Evolutionary conservation across 2,329 filamentous ascomycete genomes (phyloP).

Genomic region (Parasarocladium wereldwijsianum): DNA sequence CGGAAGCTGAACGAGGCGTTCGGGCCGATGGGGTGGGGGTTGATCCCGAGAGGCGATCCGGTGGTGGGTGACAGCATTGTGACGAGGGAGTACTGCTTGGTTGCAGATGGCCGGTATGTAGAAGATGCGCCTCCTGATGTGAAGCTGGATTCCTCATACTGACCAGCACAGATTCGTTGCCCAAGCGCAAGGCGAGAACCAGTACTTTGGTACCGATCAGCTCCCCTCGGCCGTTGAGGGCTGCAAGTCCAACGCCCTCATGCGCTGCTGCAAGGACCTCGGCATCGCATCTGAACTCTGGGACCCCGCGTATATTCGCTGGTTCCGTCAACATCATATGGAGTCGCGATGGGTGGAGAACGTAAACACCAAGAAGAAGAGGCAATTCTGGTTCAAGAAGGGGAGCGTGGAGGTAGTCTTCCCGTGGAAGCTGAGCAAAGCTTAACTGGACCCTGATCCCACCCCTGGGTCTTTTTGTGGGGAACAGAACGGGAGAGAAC

Average conservation of each 20-base stretch:
- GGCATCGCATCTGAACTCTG: conserved; percentile 91
- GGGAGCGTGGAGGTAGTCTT: conserved; percentile 54
- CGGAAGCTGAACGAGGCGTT: conserved; percentile 82
- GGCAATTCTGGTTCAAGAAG: conserved; percentile 76
- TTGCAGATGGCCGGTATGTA: conserved; percentile 70
- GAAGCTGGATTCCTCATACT: not conserved
- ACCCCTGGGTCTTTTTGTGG: too few species aligned
- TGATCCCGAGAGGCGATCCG: conserved; percentile 76
- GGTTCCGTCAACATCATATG: conserved; percentile 60
- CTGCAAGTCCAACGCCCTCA: conserved; percentile 92
- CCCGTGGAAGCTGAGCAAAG: conserved; percentile 33
- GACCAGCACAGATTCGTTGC: conserved; percentile 56
- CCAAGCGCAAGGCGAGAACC: conserved; percentile 85
- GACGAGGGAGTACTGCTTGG: conserved; percentile 84
- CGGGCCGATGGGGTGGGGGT: conserved; percentile 88
- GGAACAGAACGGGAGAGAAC: not conserved
- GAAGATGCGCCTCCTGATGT: not conserved
- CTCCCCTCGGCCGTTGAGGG: conserved; percentile 93
- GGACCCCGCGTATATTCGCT: conserved; percentile 83
- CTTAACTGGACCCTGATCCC: too few species aligned
- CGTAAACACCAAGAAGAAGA: conserved; percentile 70
- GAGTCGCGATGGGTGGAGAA: conserved; percentile 88
- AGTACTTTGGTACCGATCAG: conserved; percentile 79
- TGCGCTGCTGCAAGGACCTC: conserved; percentile 96
- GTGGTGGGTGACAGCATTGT: conserved; percentile 68